Evolutionary conservation across 202 grass and related monocot genomes (phyloP), one percentile per base, ranked within the genome.

Genomic region (Zoysia matrella): DNA sequence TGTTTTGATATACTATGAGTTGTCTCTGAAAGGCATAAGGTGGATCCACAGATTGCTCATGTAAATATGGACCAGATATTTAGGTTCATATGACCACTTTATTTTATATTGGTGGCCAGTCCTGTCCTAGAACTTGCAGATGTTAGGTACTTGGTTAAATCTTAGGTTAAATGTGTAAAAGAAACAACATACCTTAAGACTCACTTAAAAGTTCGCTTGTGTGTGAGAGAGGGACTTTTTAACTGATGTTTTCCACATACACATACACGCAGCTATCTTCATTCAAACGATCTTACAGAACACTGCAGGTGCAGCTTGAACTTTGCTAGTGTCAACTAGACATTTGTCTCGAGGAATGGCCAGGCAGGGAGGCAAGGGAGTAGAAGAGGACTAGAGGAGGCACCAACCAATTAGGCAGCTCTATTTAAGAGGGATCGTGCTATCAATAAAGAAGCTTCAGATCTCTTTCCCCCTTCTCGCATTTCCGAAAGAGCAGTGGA

Each of bases 111-210:
- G 50, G 75, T 85, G 68, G 41, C 41, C 67, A 18, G 76, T 47
- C 64, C 18, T 72, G 18, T 8, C 40, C 30, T 14, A 40, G 39
- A 40, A 52, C 82, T 63, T 71, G 64, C 36, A 66, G 47, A 18
- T 22, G 62, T 60, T 58, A 58, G 56, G 14, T 18, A 16, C 22
- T 22, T 22, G 22, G 22, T 22, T 22, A 22, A 22, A 22, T 22
- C 56, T 53, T 66, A 82, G 71, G 71, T 74, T 83, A 67, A 83
- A 56, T 54, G 51, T 75, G 62, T 50, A 83, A 75, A 67, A 42
- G 53, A 41, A n/a, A 22, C 22, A 58, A 53, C 44, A 16, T 15
- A 44, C 43, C 52, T 68, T 60, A 55, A 79, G 50, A 57, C 75
- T 45, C 52, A 11, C 39, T 16, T 22, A 22, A 10, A 53, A 54